Conservation (phyloP, 1,284 basidiomycete species). For the Malassezia japonica region DNA sequence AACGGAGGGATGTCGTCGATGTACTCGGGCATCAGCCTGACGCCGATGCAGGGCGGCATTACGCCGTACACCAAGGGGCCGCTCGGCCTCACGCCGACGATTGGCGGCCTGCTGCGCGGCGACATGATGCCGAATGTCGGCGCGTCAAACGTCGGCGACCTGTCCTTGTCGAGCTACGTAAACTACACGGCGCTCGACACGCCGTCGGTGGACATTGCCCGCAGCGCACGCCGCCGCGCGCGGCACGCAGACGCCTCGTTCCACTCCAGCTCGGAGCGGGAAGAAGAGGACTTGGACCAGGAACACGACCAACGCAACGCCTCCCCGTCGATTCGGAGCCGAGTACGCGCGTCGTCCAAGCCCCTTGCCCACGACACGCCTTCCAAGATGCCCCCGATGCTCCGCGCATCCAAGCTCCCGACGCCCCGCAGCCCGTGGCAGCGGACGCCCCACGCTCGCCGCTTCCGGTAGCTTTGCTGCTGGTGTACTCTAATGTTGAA, state of each 20-base stretch:
- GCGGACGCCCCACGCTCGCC: conserved; percentile 5
- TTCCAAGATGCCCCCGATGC: conserved; percentile 7
- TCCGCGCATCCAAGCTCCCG: background rate
- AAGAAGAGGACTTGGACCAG: conserved; percentile 13
- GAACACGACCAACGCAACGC: conserved; percentile 12
- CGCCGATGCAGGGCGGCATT: conserved; percentile 20
- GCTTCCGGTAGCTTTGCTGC: conserved; percentile 2
- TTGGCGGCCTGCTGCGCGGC: conserved; percentile 19
- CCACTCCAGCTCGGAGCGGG: conserved; percentile 16
- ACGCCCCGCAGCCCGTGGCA: conserved; percentile 3
- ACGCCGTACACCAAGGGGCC: conserved; percentile 19
- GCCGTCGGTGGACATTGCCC: conserved; percentile 14
- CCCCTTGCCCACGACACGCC: conserved; percentile 4
- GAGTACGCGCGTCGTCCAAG: conserved; percentile 8
- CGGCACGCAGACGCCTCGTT: conserved; percentile 10
- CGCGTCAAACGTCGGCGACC: conserved; percentile 17
- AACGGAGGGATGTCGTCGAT: background rate
- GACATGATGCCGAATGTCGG: conserved; percentile 1
- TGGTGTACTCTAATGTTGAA: conserved; percentile 4
- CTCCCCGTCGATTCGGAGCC: conserved; percentile 8
- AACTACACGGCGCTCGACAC: conserved; percentile 22
- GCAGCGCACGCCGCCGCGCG: conserved; percentile 10
- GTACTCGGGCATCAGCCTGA: conserved; percentile 8
- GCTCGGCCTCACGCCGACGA: conserved; percentile 30
- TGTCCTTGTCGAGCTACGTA: conserved; percentile 18